phyloP scores from a whole-genome alignment of 1,284 basidiomycete genomes.

The Golubevia sp. region DNA sequence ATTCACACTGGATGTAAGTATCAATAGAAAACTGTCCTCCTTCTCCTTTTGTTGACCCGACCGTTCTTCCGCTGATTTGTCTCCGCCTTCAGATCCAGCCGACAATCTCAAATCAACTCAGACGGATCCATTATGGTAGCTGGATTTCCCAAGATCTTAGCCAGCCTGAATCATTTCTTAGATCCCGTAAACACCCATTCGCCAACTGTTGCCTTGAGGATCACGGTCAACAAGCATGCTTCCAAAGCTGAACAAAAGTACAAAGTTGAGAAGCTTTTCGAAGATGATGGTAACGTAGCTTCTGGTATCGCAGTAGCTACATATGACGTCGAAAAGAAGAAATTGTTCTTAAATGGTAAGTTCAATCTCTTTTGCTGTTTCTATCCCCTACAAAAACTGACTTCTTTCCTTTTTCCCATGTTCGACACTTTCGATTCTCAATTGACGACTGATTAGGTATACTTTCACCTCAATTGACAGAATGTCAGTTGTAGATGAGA shows the following conservation, averaged over 20 bases:
- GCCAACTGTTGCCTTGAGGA: conserved; percentile 22
- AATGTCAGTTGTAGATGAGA: too few species aligned
- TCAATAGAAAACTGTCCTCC: too few species aligned
- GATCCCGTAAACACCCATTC: conserved; percentile 17
- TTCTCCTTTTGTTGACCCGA: too few species aligned
- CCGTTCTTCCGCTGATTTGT: too few species aligned
- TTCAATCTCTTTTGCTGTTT: too few species aligned
- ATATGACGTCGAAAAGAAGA: conserved; percentile 14
- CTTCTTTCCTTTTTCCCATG: too few species aligned
- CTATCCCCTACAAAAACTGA: too few species aligned
- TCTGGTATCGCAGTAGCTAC: conserved; percentile 21
- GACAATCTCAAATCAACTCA: conserved; percentile 37
- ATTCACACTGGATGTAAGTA: too few species aligned
- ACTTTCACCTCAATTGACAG: too few species aligned
- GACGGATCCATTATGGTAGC: conserved; percentile 31
- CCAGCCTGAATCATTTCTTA: conserved; percentile 19
- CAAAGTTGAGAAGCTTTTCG: conserved; percentile 31
- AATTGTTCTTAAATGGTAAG: conserved; percentile 8
- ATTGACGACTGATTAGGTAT: too few species aligned
- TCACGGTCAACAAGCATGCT: conserved; percentile 25
- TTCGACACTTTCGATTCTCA: too few species aligned
- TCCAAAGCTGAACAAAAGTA: conserved; percentile 37
- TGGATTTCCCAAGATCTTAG: conserved; percentile 25
- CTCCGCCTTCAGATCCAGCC: conserved; percentile 4
- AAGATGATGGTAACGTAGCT: conserved; percentile 26